Base-by-base conservation (phyloP, 2,329 filamentous ascomycete species). In the Cadophora luteo-olivacea region DNA sequence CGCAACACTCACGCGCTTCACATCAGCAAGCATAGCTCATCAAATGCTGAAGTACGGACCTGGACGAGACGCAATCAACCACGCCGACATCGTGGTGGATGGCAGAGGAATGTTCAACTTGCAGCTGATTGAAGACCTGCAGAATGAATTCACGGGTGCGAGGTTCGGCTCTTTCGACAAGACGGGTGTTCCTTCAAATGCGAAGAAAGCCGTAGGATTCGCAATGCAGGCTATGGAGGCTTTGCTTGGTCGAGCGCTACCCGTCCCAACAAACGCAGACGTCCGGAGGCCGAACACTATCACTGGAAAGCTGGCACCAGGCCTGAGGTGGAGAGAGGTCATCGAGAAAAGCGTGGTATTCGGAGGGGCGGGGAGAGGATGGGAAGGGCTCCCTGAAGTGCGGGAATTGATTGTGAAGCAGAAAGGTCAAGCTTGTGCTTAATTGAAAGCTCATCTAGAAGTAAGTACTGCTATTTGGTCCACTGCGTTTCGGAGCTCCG, bases 161-260 rank as follows among this genome's bases (percentile, higher is more conserved):
- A 68, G 29, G 22, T 77, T 78, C 41, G 72, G 72, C 12, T 70
- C 67, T 2, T 77, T 77, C n/a, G 76, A 78, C 25, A 74, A 74
- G 52, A 79, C 77, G 0, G 77, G 77, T 33, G 70, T 79, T 0
- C 77, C 77, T 9, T 73, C 70, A 7, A 78, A 78, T 66, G 77
- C 75, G 14, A 78, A 78, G 69, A 77, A 78, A 62, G 76, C 77
- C 9, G 76, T 79, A 0, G 76, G 76, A 0, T 78, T 78, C 55
- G 77, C 77, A 1, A 77, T 78, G 76, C 77, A 78, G 60, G 77
- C 77, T 14, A 77, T 79, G 74, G 77, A 79, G 64, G 76, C 77
- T 36, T 57, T 79, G 8, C 68, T 79, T 1, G 77, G 77, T 22
- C 66, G 77, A 67, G 77, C 77, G 16, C 63, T 77, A 6, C 74